These are phyloP conservation scores for Sporopachydermia quercuum DNA, from an alignment of 805 yeast genomes.

Conservation along the genomic window DNA sequence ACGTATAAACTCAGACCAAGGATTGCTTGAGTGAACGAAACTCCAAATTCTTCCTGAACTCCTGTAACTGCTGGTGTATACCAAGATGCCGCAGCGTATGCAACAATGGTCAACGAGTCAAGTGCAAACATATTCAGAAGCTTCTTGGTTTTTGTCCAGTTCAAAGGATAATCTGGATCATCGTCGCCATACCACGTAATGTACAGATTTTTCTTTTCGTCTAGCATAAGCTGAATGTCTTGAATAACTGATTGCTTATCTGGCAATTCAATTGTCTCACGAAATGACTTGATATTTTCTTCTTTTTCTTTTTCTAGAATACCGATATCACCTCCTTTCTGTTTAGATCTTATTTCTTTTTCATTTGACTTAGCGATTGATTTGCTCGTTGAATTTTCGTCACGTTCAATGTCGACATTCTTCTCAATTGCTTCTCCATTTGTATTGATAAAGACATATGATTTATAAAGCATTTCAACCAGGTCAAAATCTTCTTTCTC, in stretches of 20 bases:
- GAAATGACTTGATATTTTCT: neutral
- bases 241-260: neutral
- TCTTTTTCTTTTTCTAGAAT: neutral
- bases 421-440: neutral
- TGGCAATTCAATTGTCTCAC: neutral
- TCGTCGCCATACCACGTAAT: conserved; percentile 17
- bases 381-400: no score
- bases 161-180: conserved; percentile 38
- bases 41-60: conserved; percentile 30
- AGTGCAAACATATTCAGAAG: conserved; percentile 23
- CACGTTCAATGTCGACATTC: neutral
- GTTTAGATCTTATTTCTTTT: neutral
- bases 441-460: neutral
- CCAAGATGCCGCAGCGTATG: conserved; percentile 43
- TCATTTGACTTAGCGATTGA: neutral
- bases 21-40: conserved; percentile 28
- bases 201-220: conserved; percentile 17
- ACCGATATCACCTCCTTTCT: neutral
- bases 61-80: conserved; percentile 35
- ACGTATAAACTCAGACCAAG: conserved; percentile 41
- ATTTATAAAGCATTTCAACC: conserved; percentile 16
- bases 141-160: conserved; percentile 35
- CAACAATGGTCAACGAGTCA: conserved; percentile 32
- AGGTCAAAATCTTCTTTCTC: conserved; percentile 16
- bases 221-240: conserved; percentile 8